These are phyloP conservation scores for Daucus carota DNA, from an alignment of 129 eudicot genomes.

Conservation along the genomic window DH1_v3.0 NC_030385.2:8342501-8343000, in stretches of 20 bases:
- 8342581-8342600: neutral
- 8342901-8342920: neutral
- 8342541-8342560: constrained; percentile 5
- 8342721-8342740: constrained; percentile 3
- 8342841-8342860: no score
- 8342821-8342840: constrained; percentile 8
- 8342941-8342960: neutral
- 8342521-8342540: constrained; percentile 1
- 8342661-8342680: neutral
- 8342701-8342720: neutral
- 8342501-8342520: neutral
- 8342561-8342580: neutral
- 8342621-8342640: neutral
- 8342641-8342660: neutral
- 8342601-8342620: neutral
- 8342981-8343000: constrained; percentile 33
- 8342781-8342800: neutral
- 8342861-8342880: no score
- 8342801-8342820: neutral
- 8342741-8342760: neutral
- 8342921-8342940: neutral
- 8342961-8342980: neutral
- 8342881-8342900: neutral
- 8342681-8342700: neutral
- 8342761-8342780: neutral